phyloP scores from a whole-genome alignment of 2,329 filamentous ascomycete genomes.

The Beauveria sp. region DNA sequence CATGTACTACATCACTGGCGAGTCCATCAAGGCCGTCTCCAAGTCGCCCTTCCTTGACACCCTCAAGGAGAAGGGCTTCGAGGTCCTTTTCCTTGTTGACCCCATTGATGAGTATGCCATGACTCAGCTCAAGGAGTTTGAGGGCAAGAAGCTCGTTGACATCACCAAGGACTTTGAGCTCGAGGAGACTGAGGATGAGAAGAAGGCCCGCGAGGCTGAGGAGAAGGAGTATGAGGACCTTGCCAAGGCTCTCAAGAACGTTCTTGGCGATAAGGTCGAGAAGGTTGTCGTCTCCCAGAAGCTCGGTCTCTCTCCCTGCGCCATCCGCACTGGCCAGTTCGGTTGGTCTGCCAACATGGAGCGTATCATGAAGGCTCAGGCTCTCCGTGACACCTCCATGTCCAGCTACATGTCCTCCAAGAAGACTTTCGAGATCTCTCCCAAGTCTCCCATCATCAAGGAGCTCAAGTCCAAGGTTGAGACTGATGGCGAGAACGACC shows the following conservation, averaged over 20 bases:
- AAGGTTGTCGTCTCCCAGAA: slow-evolving; percentile 99
- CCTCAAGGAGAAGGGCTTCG: slow-evolving; percentile 98
- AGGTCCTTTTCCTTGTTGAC: slow-evolving; percentile 98
- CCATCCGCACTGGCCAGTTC: slow-evolving; percentile 98
- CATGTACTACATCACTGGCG: slow-evolving; percentile 99
- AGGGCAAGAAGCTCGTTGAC: slow-evolving; percentile 99
- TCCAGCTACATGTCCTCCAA: slow-evolving; percentile 99
- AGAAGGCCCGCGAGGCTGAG: slow-evolving; percentile 87
- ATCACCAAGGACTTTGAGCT: slow-evolving; percentile 99
- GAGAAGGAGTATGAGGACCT: slow-evolving; percentile 97
- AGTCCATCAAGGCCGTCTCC: slow-evolving; percentile 95
- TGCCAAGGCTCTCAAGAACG: slow-evolving; percentile 97
- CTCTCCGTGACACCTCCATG: slow-evolving; percentile 99
- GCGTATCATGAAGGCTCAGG: slow-evolving; percentile 99
- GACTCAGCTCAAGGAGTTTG: slow-evolving; percentile 99
- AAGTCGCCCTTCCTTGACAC: slow-evolving; percentile 99
- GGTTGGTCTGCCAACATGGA: slow-evolving; percentile 99
- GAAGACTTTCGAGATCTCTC: slow-evolving; percentile 99
- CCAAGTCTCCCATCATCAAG: slow-evolving; percentile 94
- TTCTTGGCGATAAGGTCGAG: slow-evolving; percentile 98
- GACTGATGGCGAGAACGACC: slow-evolving; percentile 93
- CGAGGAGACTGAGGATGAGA: slow-evolving; percentile 99
- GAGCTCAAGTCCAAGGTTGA: slow-evolving; percentile 99
- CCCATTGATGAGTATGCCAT: slow-evolving; percentile 99
- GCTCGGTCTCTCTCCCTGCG: slow-evolving; percentile 87